Evolutionary conservation across 768 basidiomycete species (phyloP).

Genomic region (Scleroderma bovista): DNA sequence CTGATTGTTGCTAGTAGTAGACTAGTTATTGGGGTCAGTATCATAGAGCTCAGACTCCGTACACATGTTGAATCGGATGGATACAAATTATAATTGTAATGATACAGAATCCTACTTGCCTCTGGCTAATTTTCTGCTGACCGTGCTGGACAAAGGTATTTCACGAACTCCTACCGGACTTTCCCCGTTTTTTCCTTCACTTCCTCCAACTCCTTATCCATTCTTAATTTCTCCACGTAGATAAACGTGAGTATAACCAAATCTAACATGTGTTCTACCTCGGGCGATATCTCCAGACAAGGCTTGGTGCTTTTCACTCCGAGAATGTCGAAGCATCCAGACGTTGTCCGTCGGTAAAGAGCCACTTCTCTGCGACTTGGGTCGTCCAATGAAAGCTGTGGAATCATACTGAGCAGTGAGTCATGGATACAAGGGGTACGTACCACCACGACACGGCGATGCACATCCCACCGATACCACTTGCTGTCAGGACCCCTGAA

Average conservation of each 20-base stretch:
- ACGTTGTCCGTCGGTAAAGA: background rate
- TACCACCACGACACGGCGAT: constrained; percentile 1
- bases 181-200: background rate
- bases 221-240: constrained; percentile 6
- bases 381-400: constrained; percentile 1
- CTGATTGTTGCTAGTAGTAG: too few species aligned
- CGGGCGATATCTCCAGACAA: constrained; percentile 6
- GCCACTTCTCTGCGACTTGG: background rate
- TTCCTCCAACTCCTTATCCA: background rate
- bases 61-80: background rate
- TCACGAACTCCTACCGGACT: background rate
- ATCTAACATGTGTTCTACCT: constrained; percentile 4
- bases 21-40: too few species aligned
- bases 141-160: background rate
- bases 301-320: constrained; percentile 1
- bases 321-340: constrained; percentile 1
- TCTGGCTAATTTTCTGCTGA: background rate
- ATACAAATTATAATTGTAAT: background rate
- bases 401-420: background rate
- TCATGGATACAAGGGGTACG: background rate
- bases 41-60: too few species aligned
- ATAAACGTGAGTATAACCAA: constrained; percentile 8
- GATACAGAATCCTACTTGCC: background rate
- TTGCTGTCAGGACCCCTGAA: constrained; percentile 4
- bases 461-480: constrained; percentile 6